A percentile compares a stretch with the other conserved stretches of the same genome.
These are phyloP conservation scores for Kwoniella heveanensis DNA, from an alignment of 768 basidiomycete genomes.

Conservation along the genomic window DNA sequence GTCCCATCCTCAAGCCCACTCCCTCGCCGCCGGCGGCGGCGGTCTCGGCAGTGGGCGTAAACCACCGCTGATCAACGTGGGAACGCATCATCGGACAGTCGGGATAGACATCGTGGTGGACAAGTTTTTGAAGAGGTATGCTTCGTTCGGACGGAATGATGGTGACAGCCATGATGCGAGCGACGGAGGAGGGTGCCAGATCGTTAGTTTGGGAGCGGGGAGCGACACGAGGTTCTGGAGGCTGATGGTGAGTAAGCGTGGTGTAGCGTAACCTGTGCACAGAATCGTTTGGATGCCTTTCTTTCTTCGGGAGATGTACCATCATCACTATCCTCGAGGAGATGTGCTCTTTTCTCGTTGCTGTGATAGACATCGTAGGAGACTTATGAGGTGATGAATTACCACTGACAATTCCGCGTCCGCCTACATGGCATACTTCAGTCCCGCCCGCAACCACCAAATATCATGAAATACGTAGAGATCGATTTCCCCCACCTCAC, in stretches of 20 bases:
- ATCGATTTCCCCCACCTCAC: slow-evolving; percentile 89
- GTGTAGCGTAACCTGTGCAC: no score
- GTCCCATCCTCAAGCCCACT: no score
- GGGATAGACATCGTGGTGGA: slow-evolving; percentile 77
- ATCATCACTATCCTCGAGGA: no score
- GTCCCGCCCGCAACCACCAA: slow-evolving; percentile 63
- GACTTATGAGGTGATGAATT: no score
- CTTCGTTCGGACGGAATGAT: neutral
- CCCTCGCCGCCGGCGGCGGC: slow-evolving; percentile 44
- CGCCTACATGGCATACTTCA: slow-evolving; percentile 45
- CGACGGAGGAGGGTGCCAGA: slow-evolving; percentile 66
- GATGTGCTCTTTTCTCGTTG: neutral
- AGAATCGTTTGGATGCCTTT: no score
- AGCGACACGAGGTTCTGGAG: slow-evolving; percentile 97
- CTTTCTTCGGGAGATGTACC: no score
- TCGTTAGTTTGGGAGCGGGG: slow-evolving; percentile 87
- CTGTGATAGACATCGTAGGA: no score
- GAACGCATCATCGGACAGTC: slow-evolving; percentile 81
- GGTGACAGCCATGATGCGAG: slow-evolving; percentile 26
- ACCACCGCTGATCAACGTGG: slow-evolving; percentile 91
- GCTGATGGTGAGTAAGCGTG: slow-evolving; percentile 64
- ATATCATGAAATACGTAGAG: slow-evolving; percentile 72
- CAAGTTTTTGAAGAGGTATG: slow-evolving; percentile 60
- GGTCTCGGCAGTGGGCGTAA: slow-evolving; percentile 25
- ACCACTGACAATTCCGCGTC: no score